A percentile compares a stretch with the other conserved stretches of the same genome.
Conservation (phyloP, 495 filamentous ascomycete species). For the Choiromyces venosus region DNA sequence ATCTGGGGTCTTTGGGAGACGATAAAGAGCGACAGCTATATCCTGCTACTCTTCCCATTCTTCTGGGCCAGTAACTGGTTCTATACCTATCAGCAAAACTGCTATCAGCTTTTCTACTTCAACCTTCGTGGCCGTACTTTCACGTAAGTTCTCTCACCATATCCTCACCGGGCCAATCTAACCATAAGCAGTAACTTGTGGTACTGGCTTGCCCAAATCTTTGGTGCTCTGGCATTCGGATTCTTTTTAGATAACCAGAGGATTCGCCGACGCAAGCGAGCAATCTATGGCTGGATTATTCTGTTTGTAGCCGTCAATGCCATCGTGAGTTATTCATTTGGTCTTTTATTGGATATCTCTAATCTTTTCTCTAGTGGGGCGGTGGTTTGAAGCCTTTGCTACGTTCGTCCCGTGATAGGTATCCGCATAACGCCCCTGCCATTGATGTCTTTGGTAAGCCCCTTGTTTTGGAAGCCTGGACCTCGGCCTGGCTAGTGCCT, state of each 20-base stretch:
- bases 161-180: neutral
- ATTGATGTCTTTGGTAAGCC: slow-evolving; percentile 42
- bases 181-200: slow-evolving; percentile 59
- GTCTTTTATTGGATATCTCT: neutral
- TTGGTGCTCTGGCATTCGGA: slow-evolving; percentile 70
- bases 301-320: slow-evolving; percentile 70
- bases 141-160: slow-evolving; percentile 19
- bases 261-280: slow-evolving; percentile 65
- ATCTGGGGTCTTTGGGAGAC: slow-evolving; percentile 72
- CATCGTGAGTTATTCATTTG: slow-evolving; percentile 43
- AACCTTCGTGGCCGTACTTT: slow-evolving; percentile 74
- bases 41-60: slow-evolving; percentile 81
- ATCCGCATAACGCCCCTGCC: slow-evolving; percentile 7
- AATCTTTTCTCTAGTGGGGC: slow-evolving; percentile 57
- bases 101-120: slow-evolving; percentile 62
- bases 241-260: slow-evolving; percentile 62
- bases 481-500: slow-evolving; percentile 36
- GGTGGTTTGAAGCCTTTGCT: slow-evolving; percentile 77
- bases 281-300: slow-evolving; percentile 61
- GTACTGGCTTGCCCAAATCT: slow-evolving; percentile 84
- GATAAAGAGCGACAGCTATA: slow-evolving; percentile 64
- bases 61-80: slow-evolving; percentile 78
- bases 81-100: slow-evolving; percentile 65
- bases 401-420: slow-evolving; percentile 51
- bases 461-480: neutral